These are phyloP conservation scores for Trichosporon sp. DNA, from an alignment of 1,284 basidiomycete species.

Conservation along the genomic window DNA sequence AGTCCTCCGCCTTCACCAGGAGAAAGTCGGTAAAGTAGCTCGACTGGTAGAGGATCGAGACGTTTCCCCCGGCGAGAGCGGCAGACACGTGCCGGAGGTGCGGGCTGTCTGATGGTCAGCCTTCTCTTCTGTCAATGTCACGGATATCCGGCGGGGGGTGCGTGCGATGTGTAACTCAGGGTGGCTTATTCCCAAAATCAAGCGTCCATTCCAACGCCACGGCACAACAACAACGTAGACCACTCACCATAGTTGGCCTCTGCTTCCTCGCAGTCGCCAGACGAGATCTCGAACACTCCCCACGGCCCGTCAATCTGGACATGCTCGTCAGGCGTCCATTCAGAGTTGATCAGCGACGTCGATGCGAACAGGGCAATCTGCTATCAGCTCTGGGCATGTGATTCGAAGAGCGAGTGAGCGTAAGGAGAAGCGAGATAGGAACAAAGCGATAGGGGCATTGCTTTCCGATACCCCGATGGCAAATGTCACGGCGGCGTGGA, in stretches of 20 bases:
- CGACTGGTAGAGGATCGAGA: conserved; percentile 81
- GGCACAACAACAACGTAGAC: background rate
- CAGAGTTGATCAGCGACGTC: conserved; percentile 37
- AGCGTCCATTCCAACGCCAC: background rate
- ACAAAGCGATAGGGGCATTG: background rate
- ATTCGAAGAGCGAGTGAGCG: background rate
- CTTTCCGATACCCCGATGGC: background rate
- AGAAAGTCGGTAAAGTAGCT: conserved; percentile 84
- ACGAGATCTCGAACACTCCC: conserved; percentile 52
- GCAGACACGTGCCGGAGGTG: conserved; percentile 72
- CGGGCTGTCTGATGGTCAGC: conserved; percentile 46
- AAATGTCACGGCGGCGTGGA: background rate
- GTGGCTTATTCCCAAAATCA: background rate
- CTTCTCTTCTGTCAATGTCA: background rate
- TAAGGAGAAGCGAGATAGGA: background rate
- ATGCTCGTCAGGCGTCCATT: conserved; percentile 39
- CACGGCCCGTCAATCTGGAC: conserved; percentile 45
- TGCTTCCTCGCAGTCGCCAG: conserved; percentile 42
- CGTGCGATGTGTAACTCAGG: conserved; percentile 13
- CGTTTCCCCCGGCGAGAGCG: conserved; percentile 73
- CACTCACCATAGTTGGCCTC: conserved; percentile 44
- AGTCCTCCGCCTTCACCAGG: conserved; percentile 60
- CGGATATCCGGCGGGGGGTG: background rate
- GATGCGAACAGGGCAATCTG: conserved; percentile 51
- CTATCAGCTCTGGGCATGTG: background rate